phyloP scores from a whole-genome alignment of 257 asterid genomes.

The Rehmannia glutinosa region DNA sequence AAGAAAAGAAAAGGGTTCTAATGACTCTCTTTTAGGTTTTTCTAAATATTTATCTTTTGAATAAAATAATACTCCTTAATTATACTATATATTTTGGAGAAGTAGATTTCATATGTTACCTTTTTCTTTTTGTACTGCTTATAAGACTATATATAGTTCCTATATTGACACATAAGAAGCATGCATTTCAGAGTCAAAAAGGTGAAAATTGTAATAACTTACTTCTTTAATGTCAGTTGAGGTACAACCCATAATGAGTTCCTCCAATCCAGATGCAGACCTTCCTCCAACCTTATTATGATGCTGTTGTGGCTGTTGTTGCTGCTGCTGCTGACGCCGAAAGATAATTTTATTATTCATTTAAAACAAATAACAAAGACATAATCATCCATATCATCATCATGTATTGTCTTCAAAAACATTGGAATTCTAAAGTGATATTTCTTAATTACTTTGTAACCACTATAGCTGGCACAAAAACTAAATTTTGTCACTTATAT shows the following conservation, averaged over 20 bases:
- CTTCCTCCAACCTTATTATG: slow-evolving; percentile 74
- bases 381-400: slow-evolving; percentile 51
- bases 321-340: slow-evolving; percentile 39
- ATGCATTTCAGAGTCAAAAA: slow-evolving; percentile 24
- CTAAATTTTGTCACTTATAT: too few species aligned
- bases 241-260: slow-evolving; percentile 97
- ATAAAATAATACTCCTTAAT: too few species aligned
- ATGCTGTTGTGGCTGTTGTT: slow-evolving; percentile 43
- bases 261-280: slow-evolving; percentile 96
- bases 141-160: slow-evolving; percentile 2
- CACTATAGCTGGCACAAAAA: slow-evolving; percentile 18
- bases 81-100: too few species aligned
- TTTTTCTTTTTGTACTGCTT: neutral
- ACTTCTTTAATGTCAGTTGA: slow-evolving; percentile 74
- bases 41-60: too few species aligned
- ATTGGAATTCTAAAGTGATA: slow-evolving; percentile 22
- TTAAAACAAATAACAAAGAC: slow-evolving; percentile 21
- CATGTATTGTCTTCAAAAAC: slow-evolving; percentile 68
- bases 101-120: too few species aligned
- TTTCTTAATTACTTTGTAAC: slow-evolving; percentile 29
- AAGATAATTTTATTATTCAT: slow-evolving; percentile 17
- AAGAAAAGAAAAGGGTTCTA: too few species aligned
- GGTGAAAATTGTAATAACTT: slow-evolving; percentile 26
- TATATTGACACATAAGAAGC: slow-evolving; percentile 11
- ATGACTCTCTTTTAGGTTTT: too few species aligned